Percentiles rank a stretch among this genome's conserved stretches.
phyloP scores from a whole-genome alignment of 2,329 filamentous ascomycete genomes.

The Alternaria arborescens region DNA sequence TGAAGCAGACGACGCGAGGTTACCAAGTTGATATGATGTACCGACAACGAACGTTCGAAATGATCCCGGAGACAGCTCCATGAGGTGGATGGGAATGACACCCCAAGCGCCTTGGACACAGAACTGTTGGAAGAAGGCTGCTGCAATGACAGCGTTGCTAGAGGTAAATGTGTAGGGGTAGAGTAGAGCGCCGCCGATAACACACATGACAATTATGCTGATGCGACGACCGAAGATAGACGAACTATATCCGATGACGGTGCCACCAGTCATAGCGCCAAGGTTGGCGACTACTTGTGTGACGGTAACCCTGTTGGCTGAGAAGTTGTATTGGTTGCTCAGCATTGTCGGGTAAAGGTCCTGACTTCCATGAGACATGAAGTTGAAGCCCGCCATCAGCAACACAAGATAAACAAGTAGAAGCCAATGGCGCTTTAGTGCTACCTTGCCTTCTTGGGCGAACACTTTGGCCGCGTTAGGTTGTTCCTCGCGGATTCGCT shows the following conservation, averaged over 20 bases:
- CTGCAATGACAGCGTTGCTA: constrained; percentile 72
- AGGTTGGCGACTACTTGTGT: constrained; percentile 61
- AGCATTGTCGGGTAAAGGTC: constrained; percentile 70
- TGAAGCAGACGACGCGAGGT: constrained; percentile 73
- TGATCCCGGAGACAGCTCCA: constrained; percentile 76
- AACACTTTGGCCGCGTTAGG: constrained; percentile 72
- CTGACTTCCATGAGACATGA: constrained; percentile 83
- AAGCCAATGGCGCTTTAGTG: constrained; percentile 80
- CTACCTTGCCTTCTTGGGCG: constrained; percentile 78
- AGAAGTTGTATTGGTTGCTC: constrained; percentile 66
- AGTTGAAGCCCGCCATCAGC: constrained; percentile 91
- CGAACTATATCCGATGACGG: constrained; percentile 56
- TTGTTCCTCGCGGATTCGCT: constrained; percentile 67
- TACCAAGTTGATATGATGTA: constrained; percentile 79
- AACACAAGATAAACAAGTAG: constrained; percentile 82
- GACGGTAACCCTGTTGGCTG: constrained; percentile 56
- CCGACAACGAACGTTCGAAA: constrained; percentile 80
- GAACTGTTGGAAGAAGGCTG: constrained; percentile 78
- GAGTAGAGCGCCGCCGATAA: constrained; percentile 76
- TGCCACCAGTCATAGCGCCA: constrained; percentile 59
- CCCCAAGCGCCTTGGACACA: constrained; percentile 57
- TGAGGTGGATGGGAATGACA: constrained; percentile 71
- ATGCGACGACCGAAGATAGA: constrained; percentile 59
- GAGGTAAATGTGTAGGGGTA: constrained; percentile 82
- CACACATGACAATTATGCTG: constrained; percentile 58